These are phyloP conservation scores for Aspergillus versicolor DNA, from an alignment of 2,329 filamentous ascomycete genomes.

Conservation along the genomic window DNA sequence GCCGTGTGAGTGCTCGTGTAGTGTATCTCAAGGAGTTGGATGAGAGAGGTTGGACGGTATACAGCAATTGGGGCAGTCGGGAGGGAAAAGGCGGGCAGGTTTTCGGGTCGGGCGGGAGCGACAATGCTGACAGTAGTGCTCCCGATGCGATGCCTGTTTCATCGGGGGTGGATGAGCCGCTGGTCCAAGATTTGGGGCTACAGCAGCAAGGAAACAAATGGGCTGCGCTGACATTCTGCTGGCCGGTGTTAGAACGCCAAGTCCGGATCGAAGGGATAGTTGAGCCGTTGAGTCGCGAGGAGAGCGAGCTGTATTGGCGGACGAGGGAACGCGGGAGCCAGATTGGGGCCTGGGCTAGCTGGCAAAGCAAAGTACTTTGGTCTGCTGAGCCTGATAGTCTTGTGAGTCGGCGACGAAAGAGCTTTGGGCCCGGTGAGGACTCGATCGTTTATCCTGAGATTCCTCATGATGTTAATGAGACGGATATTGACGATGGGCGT, in stretches of 20 bases:
- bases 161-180: constrained; percentile 35
- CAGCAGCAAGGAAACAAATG: constrained; percentile 60
- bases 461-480: constrained; percentile 29
- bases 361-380: constrained; percentile 75
- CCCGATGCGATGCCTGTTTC: constrained; percentile 63
- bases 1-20: constrained; percentile 77
- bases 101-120: constrained; percentile 25
- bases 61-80: constrained; percentile 81
- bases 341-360: constrained; percentile 90
- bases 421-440: constrained; percentile 20
- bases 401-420: constrained; percentile 26
- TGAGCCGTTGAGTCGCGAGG: constrained; percentile 64
- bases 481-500: constrained; percentile 63
- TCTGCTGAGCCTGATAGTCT: constrained; percentile 30
- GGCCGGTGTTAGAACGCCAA: constrained; percentile 82
- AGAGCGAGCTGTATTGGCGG: constrained; percentile 68
- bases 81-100: constrained; percentile 50
- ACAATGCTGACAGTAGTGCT: constrained; percentile 20
- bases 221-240: constrained; percentile 86
- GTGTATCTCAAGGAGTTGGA: constrained; percentile 98
- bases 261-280: constrained; percentile 81
- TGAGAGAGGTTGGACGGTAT: constrained; percentile 77
- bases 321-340: constrained; percentile 74
- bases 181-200: constrained; percentile 13
- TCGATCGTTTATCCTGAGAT: constrained; percentile 20